Evolutionary conservation across 78 protist species (phyloP).

Genomic region (Monosiga brevicollis): DNA sequence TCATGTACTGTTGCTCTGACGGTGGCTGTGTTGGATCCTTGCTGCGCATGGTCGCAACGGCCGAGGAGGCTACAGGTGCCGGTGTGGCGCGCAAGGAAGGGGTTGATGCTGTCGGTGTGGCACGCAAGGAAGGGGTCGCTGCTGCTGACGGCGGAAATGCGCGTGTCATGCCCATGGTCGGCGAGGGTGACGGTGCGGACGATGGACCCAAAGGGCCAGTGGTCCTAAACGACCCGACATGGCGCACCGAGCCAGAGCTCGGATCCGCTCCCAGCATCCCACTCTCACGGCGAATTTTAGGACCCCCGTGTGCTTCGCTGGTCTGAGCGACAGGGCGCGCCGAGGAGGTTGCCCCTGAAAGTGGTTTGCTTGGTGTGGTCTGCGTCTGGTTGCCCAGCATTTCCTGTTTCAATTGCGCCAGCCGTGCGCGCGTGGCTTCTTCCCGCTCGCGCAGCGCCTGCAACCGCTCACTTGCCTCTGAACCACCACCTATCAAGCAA

Average conservation of each 20-base stretch:
- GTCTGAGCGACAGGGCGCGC: background rate
- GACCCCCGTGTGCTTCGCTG: background rate
- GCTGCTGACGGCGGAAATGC: background rate
- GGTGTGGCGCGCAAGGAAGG: background rate
- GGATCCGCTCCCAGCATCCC: too few species aligned
- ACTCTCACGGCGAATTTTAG: too few species aligned
- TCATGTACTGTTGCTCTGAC: too few species aligned
- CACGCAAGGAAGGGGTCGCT: background rate
- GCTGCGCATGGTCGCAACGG: too few species aligned
- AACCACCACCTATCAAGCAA: too few species aligned
- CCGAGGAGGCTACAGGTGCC: background rate
- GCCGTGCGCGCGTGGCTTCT: background rate
- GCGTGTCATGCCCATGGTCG: background rate
- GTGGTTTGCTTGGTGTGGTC: background rate
- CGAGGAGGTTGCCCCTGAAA: background rate
- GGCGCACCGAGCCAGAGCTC: too few species aligned
- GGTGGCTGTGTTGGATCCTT: too few species aligned
- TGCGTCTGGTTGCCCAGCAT: background rate
- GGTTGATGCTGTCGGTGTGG: background rate
- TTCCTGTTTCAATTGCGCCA: background rate
- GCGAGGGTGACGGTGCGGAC: background rate
- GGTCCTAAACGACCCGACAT: too few species aligned
- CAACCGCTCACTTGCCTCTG: background rate
- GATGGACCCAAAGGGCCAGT: background rate
- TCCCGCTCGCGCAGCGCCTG: background rate